These are phyloP conservation scores for Eucalyptus shirleyi DNA, from an alignment of 345 rosid genomes.

Conservation along the genomic window DNA sequence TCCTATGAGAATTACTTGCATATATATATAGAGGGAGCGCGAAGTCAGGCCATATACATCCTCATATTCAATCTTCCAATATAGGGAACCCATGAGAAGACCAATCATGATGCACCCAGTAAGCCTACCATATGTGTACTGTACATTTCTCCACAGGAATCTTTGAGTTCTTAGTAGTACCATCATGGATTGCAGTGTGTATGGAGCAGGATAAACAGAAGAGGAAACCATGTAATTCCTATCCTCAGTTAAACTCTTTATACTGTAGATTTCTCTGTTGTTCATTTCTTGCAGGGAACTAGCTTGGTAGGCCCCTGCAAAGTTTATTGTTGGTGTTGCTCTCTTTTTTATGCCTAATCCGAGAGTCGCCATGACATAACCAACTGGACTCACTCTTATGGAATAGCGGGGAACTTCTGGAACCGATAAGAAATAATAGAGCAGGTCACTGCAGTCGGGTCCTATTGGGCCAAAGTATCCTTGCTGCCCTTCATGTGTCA, in stretches of 20 bases:
- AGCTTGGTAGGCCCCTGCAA: conserved; percentile 5
- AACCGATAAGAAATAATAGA: conserved; percentile 7
- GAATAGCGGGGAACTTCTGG: conserved; percentile 7
- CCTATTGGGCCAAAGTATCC: conserved; percentile 16
- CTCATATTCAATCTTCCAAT: conserved; percentile 7
- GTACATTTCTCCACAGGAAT: conserved; percentile 18
- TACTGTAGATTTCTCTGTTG: neutral
- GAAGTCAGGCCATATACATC: conserved; percentile 10
- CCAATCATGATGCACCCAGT: conserved; percentile 14
- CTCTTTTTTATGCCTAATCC: conserved; percentile 5
- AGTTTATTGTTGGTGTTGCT: neutral
- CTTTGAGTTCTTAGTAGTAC: conserved; percentile 19
- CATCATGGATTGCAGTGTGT: conserved; percentile 8
- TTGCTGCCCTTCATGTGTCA: conserved; percentile 9
- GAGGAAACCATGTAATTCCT: neutral
- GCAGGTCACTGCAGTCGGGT: conserved; percentile 1
- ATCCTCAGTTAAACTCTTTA: neutral
- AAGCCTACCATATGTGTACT: conserved; percentile 10
- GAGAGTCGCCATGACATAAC: conserved; percentile 10
- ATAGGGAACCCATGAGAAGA: conserved; percentile 12
- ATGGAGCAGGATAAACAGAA: conserved; percentile 5
- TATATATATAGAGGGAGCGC: conserved; percentile 7
- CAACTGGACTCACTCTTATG: conserved; percentile 6
- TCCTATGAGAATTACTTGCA: conserved; percentile 19
- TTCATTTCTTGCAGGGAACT: conserved; percentile 6